Conservation (phyloP, 1,284 basidiomycete species). For the Limonomyces culmigenus region DNA sequence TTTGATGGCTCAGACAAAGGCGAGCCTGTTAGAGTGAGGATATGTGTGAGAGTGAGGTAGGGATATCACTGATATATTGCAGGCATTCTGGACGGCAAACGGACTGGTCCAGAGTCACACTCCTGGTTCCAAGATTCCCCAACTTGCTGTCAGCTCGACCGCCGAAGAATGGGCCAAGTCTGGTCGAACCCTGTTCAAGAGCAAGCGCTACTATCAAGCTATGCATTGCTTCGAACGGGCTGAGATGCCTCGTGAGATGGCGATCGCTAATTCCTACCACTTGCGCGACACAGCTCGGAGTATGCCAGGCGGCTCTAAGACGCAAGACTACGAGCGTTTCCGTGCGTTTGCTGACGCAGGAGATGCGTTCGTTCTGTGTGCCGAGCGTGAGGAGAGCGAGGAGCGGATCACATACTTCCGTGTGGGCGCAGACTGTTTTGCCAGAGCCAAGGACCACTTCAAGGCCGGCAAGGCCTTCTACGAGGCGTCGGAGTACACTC, state of each 20-base stretch:
- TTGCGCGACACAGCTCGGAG: conserved; percentile 22
- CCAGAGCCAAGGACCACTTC: conserved; percentile 14
- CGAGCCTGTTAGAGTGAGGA: conserved; percentile 32
- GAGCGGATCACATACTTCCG: conserved; percentile 23
- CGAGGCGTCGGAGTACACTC: conserved; percentile 20
- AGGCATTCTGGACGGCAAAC: conserved; percentile 24
- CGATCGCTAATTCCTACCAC: conserved; percentile 27
- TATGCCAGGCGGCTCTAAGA: conserved; percentile 4
- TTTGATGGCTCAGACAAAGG: conserved; percentile 31
- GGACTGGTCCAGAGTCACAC: conserved; percentile 20
- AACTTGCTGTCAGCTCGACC: conserved; percentile 28
- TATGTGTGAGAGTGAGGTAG: too few species aligned
- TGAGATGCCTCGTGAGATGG: conserved; percentile 20
- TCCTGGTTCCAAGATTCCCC: conserved; percentile 26
- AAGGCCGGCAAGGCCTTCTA: conserved; percentile 24
- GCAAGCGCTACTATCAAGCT: conserved; percentile 38
- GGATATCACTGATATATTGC: not conserved
- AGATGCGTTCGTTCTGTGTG: conserved; percentile 31
- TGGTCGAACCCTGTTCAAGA: conserved; percentile 33
- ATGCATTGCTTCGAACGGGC: conserved; percentile 47
- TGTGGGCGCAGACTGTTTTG: conserved; percentile 37
- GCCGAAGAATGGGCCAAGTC: conserved; percentile 36
- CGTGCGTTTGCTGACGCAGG: too few species aligned
- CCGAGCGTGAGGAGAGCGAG: conserved; percentile 14
- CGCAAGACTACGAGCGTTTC: too few species aligned